These are phyloP conservation scores for Aureobasidium sp. DNA, from an alignment of 2,329 filamentous ascomycete species.

Conservation along the genomic window DNA sequence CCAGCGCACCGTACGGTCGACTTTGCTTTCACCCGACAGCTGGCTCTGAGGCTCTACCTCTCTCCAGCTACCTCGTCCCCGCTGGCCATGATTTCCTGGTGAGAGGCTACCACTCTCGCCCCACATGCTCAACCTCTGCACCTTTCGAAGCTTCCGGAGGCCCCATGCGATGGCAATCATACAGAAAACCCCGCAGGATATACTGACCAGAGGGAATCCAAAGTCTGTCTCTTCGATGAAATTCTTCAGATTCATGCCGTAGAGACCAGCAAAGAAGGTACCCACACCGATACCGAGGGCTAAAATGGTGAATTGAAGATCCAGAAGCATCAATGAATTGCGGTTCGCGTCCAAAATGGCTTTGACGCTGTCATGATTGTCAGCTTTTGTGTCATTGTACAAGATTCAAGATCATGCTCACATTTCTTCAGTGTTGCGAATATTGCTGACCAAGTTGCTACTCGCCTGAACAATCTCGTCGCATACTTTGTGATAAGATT, in stretches of 20 bases:
- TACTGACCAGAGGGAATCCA: slow-evolving; percentile 73
- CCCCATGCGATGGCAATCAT: slow-evolving; percentile 77
- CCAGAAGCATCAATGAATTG: slow-evolving; percentile 94
- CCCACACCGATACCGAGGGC: slow-evolving; percentile 92
- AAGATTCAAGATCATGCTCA: slow-evolving; percentile 45
- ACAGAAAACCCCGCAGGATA: slow-evolving; percentile 63
- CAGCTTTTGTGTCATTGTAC: not conserved
- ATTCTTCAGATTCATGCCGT: slow-evolving; percentile 98
- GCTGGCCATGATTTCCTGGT: slow-evolving; percentile 21
- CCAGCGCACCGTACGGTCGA: slow-evolving; percentile 25
- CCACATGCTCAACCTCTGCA: slow-evolving; percentile 86
- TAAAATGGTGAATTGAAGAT: slow-evolving; percentile 92
- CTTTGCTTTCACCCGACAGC: slow-evolving; percentile 18
- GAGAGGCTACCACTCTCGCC: slow-evolving; percentile 43
- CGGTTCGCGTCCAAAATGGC: slow-evolving; percentile 97
- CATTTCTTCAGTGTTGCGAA: slow-evolving; percentile 98
- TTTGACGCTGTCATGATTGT: slow-evolving; percentile 61
- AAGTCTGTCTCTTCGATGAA: slow-evolving; percentile 91
- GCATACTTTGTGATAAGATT: slow-evolving; percentile 95
- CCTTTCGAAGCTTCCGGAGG: slow-evolving; percentile 71
- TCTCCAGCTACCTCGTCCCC: slow-evolving; percentile 27
- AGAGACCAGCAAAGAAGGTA: slow-evolving; percentile 95
- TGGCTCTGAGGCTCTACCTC: slow-evolving; percentile 22
- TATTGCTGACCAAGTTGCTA: slow-evolving; percentile 85
- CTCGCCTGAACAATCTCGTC: slow-evolving; percentile 97